Evolutionary conservation across 2,329 filamentous ascomycete genomes (phyloP), one percentile per base, ranked within the genome.

Genomic region (Gnomoniopsis sp.): DNA sequence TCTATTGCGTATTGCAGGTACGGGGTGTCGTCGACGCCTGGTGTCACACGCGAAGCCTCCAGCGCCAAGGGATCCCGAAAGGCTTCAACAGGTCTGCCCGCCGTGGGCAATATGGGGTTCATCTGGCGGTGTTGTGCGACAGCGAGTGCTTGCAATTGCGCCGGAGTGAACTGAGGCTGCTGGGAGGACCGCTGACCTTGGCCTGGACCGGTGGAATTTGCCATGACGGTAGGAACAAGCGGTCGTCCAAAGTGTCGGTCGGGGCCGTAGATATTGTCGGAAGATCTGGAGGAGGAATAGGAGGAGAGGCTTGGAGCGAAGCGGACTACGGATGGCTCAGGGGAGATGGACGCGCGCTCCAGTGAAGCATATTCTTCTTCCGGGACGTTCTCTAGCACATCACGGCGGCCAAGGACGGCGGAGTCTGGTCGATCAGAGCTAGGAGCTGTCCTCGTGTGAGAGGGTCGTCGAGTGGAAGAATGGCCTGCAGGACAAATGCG

Each of bases 1-100:
- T 96, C 90, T 63, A 98, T 85, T 44, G 93, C 93, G 71, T 95
- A 96, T 63, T 89, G 89, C 63, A 97, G 90, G 72, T 93, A 96
- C 0, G 91, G 92, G 10, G 87, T 89, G 68, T 96, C 89, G 68
- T 96, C 92, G 43, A 91, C 78, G 11, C 88, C 90, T 0, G 92
- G 92, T 0, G 90, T 93, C 57, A 86, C 78, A 44, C 78, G 78
- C 59, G 78, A 75, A 49, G 71, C 80, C 19, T 79, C 76, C 55
- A 80, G 72, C 51, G 78, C 74, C 38, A 84, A 69, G 47, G 81
- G 78, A 55, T 85, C 81, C 55, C 82, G 81, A 67, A 83, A 79
- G 53, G 74, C 64, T 49, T 64, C 50, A 47, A 63, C 17, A 26
- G 59, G 49, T 33, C 60, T 46, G 52, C 44, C 46, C 57, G 60